Evolutionary conservation across 305 asterid species (phyloP).

Genomic region (Plantago lanceolata): DNA sequence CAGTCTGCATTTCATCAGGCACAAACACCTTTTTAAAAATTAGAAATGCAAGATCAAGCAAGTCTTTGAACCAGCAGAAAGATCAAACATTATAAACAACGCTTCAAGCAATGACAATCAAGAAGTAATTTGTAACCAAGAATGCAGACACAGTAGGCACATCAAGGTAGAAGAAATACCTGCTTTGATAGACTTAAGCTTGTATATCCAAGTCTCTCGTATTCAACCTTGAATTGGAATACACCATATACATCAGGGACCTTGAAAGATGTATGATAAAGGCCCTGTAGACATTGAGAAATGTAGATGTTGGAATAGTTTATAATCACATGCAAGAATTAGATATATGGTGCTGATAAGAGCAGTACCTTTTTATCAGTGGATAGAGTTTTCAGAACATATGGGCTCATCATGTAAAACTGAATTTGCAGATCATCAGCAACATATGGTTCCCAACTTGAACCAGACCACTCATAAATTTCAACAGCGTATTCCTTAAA

Average conservation of each 20-base stretch:
- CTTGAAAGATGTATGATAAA: slow-evolving; percentile 61
- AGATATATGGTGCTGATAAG: slow-evolving; percentile 4
- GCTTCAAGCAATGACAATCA: slow-evolving; percentile 8
- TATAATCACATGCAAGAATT: background rate
- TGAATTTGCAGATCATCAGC: slow-evolving; percentile 81
- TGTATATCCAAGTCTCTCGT: slow-evolving; percentile 73
- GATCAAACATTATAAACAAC: background rate
- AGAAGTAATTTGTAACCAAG: background rate
- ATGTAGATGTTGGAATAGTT: slow-evolving; percentile 7
- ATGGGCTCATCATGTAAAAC: slow-evolving; percentile 95
- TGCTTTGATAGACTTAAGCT: slow-evolving; percentile 71
- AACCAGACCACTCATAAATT: slow-evolving; percentile 78
- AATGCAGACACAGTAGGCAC: slow-evolving; percentile 9
- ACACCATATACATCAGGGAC: slow-evolving; percentile 93
- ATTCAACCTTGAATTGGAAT: slow-evolving; percentile 84
- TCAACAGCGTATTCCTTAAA: slow-evolving; percentile 72
- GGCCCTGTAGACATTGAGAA: slow-evolving; percentile 43
- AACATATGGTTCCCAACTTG: slow-evolving; percentile 73
- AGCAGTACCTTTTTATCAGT: slow-evolving; percentile 58
- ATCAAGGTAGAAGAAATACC: slow-evolving; percentile 37
- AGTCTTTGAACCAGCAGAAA: background rate
- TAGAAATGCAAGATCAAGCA: slow-evolving; percentile 2
- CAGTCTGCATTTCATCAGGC: slow-evolving; percentile 7
- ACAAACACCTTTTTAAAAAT: background rate
- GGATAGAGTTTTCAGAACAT: slow-evolving; percentile 69